phyloP scores from a whole-genome alignment of 176 grass and related monocot genomes.

The Cymbopogon citratus region DNA sequence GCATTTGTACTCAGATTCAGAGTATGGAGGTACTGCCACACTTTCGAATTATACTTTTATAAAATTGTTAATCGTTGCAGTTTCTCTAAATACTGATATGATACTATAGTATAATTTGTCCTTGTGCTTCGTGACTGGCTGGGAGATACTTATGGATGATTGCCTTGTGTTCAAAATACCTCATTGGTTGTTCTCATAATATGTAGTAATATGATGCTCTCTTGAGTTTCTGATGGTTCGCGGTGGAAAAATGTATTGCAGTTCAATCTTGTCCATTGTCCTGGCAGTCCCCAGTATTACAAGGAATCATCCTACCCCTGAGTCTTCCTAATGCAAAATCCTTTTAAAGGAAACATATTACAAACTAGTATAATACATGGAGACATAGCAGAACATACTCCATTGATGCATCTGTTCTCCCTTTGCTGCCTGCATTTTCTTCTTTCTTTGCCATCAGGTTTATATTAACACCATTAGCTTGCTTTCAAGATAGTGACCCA shows the following conservation, averaged over 20 bases:
- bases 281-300: background rate
- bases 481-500: background rate
- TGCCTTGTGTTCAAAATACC: background rate
- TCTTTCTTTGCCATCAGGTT: background rate
- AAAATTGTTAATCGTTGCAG: background rate
- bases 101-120: background rate
- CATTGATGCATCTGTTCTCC: background rate
- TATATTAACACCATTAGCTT: background rate
- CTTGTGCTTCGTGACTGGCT: background rate
- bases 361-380: background rate
- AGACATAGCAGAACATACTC: background rate
- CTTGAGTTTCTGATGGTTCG: background rate
- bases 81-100: background rate
- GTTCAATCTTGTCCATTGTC: background rate
- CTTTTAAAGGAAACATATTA: background rate
- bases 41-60: background rate
- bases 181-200: background rate
- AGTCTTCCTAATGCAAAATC: background rate
- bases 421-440: background rate
- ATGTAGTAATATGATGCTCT: background rate
- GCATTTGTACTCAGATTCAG: constrained; percentile 89
- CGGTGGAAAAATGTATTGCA: background rate
- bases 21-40: constrained; percentile 69
- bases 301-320: background rate
- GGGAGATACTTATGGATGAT: background rate